Percentiles rank a stretch among this genome's conserved stretches.
phyloP scores from a whole-genome alignment of 805 yeast species.

The Sugiyamaella qingdaonensis region DNA sequence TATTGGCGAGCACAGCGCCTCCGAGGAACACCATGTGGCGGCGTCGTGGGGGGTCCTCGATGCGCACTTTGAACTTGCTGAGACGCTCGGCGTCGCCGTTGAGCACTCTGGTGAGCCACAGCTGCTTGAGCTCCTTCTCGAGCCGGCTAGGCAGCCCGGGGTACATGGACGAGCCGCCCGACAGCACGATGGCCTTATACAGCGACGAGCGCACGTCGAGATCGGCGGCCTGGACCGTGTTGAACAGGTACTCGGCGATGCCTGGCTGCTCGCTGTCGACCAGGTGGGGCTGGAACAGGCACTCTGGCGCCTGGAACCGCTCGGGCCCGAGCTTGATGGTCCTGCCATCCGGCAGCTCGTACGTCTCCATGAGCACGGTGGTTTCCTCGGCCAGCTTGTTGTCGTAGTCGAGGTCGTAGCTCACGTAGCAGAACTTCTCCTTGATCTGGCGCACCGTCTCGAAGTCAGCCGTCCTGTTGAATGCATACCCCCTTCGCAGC shows the following conservation, averaged over 20 bases:
- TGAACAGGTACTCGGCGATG: slow-evolving; percentile 86
- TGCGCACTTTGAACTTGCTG: slow-evolving; percentile 83
- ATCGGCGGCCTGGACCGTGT: slow-evolving; percentile 91
- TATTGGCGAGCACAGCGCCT: slow-evolving; percentile 95
- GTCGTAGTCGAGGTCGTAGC: slow-evolving; percentile 90
- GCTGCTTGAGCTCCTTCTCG: slow-evolving; percentile 93
- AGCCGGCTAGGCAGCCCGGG: slow-evolving; percentile 95
- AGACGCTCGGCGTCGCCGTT: slow-evolving; percentile 82
- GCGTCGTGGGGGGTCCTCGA: slow-evolving; percentile 98
- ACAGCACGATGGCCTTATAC: slow-evolving; percentile 85
- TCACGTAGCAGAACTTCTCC: slow-evolving; percentile 92
- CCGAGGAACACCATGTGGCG: slow-evolving; percentile 98
- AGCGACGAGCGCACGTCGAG: slow-evolving; percentile 86
- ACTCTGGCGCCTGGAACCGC: slow-evolving; percentile 95
- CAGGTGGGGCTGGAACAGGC: slow-evolving; percentile 90
- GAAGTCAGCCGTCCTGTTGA: slow-evolving; percentile 97
- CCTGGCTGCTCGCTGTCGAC: slow-evolving; percentile 98
- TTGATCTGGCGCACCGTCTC: slow-evolving; percentile 98
- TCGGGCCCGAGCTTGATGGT: slow-evolving; percentile 91
- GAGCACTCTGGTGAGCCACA: slow-evolving; percentile 87
- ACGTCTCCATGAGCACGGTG: slow-evolving; percentile 86
- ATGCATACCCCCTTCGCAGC: slow-evolving; percentile 94
- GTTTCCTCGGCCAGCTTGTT: slow-evolving; percentile 85
- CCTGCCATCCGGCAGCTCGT: slow-evolving; percentile 96
- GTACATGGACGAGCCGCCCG: slow-evolving; percentile 98